phyloP scores from a whole-genome alignment of 331 rosid species.

The Malus hybrid region DNA sequence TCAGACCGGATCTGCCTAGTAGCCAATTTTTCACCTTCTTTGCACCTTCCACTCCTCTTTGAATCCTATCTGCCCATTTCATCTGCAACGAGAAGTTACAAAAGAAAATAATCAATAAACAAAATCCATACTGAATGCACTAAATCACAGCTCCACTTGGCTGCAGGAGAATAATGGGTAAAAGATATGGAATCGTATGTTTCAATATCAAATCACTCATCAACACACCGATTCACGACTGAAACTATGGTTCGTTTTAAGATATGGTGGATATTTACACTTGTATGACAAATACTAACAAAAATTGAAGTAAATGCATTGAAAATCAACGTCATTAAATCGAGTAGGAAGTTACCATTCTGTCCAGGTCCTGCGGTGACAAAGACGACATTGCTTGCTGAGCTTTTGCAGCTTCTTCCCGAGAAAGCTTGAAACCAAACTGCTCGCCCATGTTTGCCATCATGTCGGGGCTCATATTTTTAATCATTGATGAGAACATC shows the following conservation, averaged over 20 bases:
- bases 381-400: conserved; percentile 85
- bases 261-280: neutral
- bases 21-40: conserved; percentile 82
- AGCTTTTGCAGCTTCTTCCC: conserved; percentile 82
- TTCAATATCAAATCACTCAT: neutral
- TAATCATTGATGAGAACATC: conserved; percentile 90
- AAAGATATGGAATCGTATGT: neutral
- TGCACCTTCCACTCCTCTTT: conserved; percentile 71
- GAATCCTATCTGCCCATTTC: conserved; percentile 90
- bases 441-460: conserved; percentile 96
- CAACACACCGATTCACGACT: neutral
- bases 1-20: conserved; percentile 73
- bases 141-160: neutral
- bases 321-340: neutral
- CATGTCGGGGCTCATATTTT: conserved; percentile 95
- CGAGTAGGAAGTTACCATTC: conserved; percentile 50
- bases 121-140: neutral
- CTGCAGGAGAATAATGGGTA: neutral
- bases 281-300: neutral
- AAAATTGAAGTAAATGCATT: neutral
- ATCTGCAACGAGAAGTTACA: conserved; percentile 43
- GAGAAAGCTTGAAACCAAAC: conserved; percentile 81
- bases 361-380: conserved; percentile 78
- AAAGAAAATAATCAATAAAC: neutral
- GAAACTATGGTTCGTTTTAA: neutral